phyloP scores from a whole-genome alignment of 306 rosid genomes.

The Vachellia collinsii region DNA sequence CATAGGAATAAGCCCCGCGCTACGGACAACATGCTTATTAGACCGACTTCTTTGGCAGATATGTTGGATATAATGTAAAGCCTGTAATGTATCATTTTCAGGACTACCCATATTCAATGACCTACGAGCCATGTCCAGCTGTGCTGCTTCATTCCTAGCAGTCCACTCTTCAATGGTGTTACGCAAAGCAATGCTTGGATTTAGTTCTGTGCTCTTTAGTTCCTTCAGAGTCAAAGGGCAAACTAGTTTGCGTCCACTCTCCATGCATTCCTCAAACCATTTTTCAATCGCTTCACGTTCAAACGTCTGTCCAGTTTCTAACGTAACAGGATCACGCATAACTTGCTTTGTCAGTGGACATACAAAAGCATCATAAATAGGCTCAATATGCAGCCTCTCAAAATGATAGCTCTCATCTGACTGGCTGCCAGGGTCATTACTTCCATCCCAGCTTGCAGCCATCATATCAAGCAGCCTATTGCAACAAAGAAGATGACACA shows the following conservation, averaged over 20 bases:
- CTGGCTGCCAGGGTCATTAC: conserved; percentile 76
- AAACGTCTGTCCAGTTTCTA: conserved; percentile 89
- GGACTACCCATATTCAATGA: conserved; percentile 69
- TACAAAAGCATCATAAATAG: conserved; percentile 86
- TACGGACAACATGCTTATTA: conserved; percentile 66
- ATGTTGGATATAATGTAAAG: conserved; percentile 69
- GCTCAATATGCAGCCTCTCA: conserved; percentile 81
- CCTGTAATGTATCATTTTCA: conserved; percentile 71
- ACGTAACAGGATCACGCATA: conserved; percentile 91
- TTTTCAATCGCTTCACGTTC: conserved; percentile 93
- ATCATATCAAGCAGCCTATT: conserved; percentile 52
- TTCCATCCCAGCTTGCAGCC: conserved; percentile 91
- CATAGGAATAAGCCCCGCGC: conserved; percentile 85
- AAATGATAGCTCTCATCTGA: conserved; percentile 82
- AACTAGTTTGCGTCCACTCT: conserved; percentile 75
- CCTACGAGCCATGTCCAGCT: conserved; percentile 88
- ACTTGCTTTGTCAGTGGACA: conserved; percentile 95
- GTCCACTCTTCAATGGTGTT: conserved; percentile 99
- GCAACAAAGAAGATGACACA: conserved; percentile 38
- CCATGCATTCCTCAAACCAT: conserved; percentile 95
- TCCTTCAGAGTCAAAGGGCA: conserved; percentile 85
- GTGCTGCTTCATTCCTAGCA: conserved; percentile 93
- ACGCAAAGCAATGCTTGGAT: conserved; percentile 94
- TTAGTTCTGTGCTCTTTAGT: conserved; percentile 65
- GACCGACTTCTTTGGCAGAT: conserved; percentile 75